A percentile compares a stretch with the other conserved stretches of the same genome.
Evolutionary conservation across 2,329 filamentous ascomycete species (phyloP).

Genomic region (Neopestalotiopsis sp.): DNA sequence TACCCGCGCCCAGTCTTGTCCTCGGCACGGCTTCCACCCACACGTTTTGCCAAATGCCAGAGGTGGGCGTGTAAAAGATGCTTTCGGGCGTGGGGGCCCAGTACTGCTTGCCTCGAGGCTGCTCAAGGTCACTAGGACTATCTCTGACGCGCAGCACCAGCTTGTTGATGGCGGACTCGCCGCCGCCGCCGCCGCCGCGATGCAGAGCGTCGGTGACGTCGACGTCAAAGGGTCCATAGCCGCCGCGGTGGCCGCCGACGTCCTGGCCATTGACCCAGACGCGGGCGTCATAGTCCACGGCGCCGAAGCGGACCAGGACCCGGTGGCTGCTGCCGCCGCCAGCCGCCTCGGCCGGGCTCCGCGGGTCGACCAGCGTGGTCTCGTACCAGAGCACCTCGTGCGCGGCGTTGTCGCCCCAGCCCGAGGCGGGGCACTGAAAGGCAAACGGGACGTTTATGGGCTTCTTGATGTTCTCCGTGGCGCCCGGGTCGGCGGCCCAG

Average conservation of each 20-base stretch:
- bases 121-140: conserved; percentile 67
- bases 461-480: conserved; percentile 48
- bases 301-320: conserved; percentile 61
- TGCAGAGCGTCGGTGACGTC: conserved; percentile 59
- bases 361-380: conserved; percentile 55
- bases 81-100: conserved; percentile 66
- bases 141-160: conserved; percentile 66
- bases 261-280: conserved; percentile 61
- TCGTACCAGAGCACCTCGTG: conserved; percentile 75
- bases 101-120: conserved; percentile 73
- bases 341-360: conserved; percentile 46
- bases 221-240: conserved; percentile 64
- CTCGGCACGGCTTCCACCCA: conserved; percentile 62
- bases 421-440: conserved; percentile 69
- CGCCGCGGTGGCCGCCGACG: conserved; percentile 61
- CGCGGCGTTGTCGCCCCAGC: conserved; percentile 64
- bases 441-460: conserved; percentile 69
- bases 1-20: conserved; percentile 59
- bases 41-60: conserved; percentile 64
- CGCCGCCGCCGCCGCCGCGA: conserved; percentile 19
- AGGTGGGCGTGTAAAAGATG: conserved; percentile 64
- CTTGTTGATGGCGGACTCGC: conserved; percentile 35
- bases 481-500: conserved; percentile 35
- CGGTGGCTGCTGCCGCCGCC: conserved; percentile 43
- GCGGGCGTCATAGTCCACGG: conserved; percentile 66